Base-by-base conservation (phyloP, 345 rosid genomes). In the Brassica incana region DNA sequence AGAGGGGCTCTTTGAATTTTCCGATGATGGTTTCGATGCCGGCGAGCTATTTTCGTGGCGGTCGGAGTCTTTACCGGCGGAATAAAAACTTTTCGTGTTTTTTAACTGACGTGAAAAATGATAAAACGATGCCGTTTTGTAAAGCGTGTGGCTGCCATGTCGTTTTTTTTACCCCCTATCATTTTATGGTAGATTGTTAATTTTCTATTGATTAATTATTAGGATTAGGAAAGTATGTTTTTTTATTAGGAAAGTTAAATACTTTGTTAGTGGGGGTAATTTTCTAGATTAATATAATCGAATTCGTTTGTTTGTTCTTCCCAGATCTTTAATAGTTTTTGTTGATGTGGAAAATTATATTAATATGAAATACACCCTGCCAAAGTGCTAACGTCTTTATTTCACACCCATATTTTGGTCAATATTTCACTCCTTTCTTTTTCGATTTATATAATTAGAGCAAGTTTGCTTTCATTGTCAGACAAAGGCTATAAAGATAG, bases 1-100 rank as follows among this genome's bases (percentile, higher is more conserved):
- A 5, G 98, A 90, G 0, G 97, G 93, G 1, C 36, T 93, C 61
- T 93, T 93, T 36, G 90, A 89, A 6, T 75, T 80, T 77, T 3
- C 85, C 52, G 88, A 85, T 61, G 87, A 43, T 1, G 69, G 82
- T 71, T 82, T 54, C 30, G 86, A 86, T 18, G 67, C 88, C 64
- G 82, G 82, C 33, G 92, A 90, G 10, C 14, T 70, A 9, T 78
- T 91, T 65, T 48, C 85, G 50, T 85, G 90, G 91, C 90, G 83
- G 80, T 71, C 88, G 25, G 92, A 87, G 85, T 88, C 90, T 5
- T 81, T 90, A 58, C 80, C 93, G 54, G 90, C 90, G 74, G 84
- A 81, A 38, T 76, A 72, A 52, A 45, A 56, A 74, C 60, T 75
- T 12, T 5, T 52, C 58, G 65, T 59, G 63, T 50, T 62, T 64